Evolutionary conservation across 331 rosid genomes (phyloP).

Genomic region (Rosa hybrid): DNA sequence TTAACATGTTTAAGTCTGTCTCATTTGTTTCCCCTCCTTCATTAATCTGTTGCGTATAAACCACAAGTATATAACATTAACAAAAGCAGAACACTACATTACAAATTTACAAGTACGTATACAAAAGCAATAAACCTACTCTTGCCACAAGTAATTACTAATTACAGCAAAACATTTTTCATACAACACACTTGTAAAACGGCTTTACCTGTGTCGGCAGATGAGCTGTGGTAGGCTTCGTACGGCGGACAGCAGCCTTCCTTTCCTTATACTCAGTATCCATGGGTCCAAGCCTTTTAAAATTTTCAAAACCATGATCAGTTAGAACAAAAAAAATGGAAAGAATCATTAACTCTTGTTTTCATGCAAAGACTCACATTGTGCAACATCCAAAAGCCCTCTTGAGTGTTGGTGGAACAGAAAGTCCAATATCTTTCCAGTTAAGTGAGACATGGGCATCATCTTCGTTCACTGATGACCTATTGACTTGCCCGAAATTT

Average conservation of each 20-base stretch:
- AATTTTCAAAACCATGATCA: not conserved
- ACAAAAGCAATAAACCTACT: not conserved
- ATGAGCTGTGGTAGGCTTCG: conserved; percentile 43
- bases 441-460: conserved; percentile 23
- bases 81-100: not conserved
- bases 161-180: not conserved
- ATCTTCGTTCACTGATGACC: not conserved
- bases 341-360: not conserved
- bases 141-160: not conserved
- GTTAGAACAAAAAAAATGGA: not conserved
- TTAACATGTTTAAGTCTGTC: conserved; percentile 70
- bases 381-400: conserved; percentile 58
- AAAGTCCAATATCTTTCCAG: conserved; percentile 56
- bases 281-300: conserved; percentile 80
- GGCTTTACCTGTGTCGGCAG: conserved; percentile 61
- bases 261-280: conserved; percentile 59
- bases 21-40: conserved; percentile 49
- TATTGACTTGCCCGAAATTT: conserved; percentile 33
- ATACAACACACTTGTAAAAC: not conserved
- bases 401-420: conserved; percentile 56
- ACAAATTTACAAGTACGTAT: not conserved
- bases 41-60: conserved; percentile 53
- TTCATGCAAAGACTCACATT: conserved; percentile 46
- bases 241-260: conserved; percentile 31
- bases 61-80: not conserved